Base-by-base conservation (phyloP, 1,139 yeast species). In the Geotrichum siamense region DNA sequence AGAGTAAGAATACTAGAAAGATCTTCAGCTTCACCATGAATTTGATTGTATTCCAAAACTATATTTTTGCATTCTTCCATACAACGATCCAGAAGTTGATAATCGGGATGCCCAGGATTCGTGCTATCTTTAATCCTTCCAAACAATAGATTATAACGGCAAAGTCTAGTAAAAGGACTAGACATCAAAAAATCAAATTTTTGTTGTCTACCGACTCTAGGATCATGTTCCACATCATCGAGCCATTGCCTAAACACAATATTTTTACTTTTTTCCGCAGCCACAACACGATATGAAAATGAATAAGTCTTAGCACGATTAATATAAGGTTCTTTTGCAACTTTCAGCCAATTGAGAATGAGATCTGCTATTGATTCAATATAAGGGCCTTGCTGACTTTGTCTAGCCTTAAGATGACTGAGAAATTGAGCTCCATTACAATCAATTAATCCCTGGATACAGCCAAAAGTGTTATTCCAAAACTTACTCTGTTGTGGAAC, bases 111-210 rank as follows among this genome's bases (percentile, higher is more conserved):
- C 1, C 69, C 64, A 33, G 70, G 71, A 10, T 72, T 68, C 20
- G 81, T 68, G 55, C 72, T 59, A 64, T 71, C 72, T 37, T 66
- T 58, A 23, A 85, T 75, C 30, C 86, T 83, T 15, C 64, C 61
- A 17, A 85, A 66, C 33, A 85, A 81, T 33, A 85, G 67, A 1
- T 86, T 82, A 45, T 84, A 69, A 39, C 81, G 76, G 45, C 82
- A 86, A 45, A 84, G 70, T 13, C 93, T 72, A 10, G 47, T 47
- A 27, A 47, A 43, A 5, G 49, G 49, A 22, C 49, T 47, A 3
- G 86, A 82, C 50, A 82, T 78, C 51, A 84, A 82, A 0, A 93
- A 82, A 54, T 85, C 81, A 53, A 82, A 74, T 57, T 58, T 67
- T 17, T 47, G 49, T 27, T 43, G 47, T 12, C 47, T 23, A 5